Base-by-base conservation (phyloP, 2,329 filamentous ascomycete species). In the Colletotrichum abscissum region DNA sequence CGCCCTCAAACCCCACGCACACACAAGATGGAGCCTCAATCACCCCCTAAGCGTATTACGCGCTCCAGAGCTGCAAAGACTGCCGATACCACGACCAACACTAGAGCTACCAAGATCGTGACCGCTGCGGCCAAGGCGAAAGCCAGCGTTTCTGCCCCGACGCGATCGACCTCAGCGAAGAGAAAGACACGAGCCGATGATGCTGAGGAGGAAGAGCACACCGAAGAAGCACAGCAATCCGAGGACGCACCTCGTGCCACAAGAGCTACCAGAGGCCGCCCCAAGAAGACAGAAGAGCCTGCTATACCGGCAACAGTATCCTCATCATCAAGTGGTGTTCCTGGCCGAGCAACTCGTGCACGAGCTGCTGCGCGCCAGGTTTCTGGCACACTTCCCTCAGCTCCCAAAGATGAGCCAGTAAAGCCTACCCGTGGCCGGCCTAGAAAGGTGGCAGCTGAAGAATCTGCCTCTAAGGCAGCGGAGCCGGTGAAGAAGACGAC, bases 31-130 rank as follows among this genome's bases (percentile, higher is more conserved):
- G 87, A 89, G 76, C 81, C 82, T 65, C 80, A 84, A 75, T 90
- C 88, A 72, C 89, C 89, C 64, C 89, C 89, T 46, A 90, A 90
- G 82, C 87, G 89, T 75, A 86, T 91, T 78, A 91, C 89, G 74
- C 87, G 89, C 64, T 82, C 86, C 58, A 81, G 86, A 71, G 84
- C 85, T 38, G 85, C 85, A 56, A 86, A 84, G 78, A 79, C 80
- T 42, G 78, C 76, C 66, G 82, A 86, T 70, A 78, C 82, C 30
- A 78, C 80, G 55, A 73, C 76, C 7, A 60, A 54, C 22, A 60
- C 80, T 46, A 86, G 85, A 76, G 82, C 83, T 2, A 84, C 85
- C 72, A 88, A 82, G 73, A 83, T 87, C 74, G 82, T 86, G 73
- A 87, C 88, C 76, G 84, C 88, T 69, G 83, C 86, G 16, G 83